Conservation (phyloP, 2,329 filamentous ascomycete genomes). For the Talaromyces verruculosus region DNA sequence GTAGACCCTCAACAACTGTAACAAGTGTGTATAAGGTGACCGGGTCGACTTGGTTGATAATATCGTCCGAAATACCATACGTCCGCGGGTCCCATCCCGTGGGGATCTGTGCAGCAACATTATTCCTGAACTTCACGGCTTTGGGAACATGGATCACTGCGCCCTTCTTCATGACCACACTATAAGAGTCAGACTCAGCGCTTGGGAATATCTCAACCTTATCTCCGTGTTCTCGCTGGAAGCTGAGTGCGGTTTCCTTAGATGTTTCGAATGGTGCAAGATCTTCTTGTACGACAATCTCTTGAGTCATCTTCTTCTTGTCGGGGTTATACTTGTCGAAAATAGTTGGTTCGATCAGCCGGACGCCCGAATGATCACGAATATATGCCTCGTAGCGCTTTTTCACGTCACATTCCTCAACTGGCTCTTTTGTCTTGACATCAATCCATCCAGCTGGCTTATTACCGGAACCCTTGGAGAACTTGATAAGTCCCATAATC, state of each 20-base stretch:
- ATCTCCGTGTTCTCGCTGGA: conserved; percentile 92
- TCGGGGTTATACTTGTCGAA: conserved; percentile 94
- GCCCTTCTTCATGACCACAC: conserved; percentile 90
- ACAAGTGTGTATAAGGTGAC: conserved; percentile 94
- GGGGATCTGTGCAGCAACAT: conserved; percentile 91
- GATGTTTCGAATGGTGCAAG: conserved; percentile 95
- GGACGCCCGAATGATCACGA: conserved; percentile 93
- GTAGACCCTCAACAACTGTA: conserved; percentile 83
- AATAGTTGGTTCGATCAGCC: conserved; percentile 93
- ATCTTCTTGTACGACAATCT: conserved; percentile 95
- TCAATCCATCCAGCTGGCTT: conserved; percentile 80
- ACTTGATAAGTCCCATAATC: conserved; percentile 99
- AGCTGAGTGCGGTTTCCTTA: conserved; percentile 95
- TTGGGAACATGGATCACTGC: conserved; percentile 94
- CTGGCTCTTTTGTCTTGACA: conserved; percentile 85
- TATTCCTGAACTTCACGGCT: conserved; percentile 91
- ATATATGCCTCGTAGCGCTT: conserved; percentile 95
- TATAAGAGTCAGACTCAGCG: conserved; percentile 87
- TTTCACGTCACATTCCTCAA: conserved; percentile 98
- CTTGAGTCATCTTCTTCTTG: conserved; percentile 97
- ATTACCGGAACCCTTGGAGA: conserved; percentile 79
- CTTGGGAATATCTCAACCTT: conserved; percentile 98
- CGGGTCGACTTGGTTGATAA: conserved; percentile 94
- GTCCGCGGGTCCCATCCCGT: conserved; percentile 96
- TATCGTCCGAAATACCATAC: conserved; percentile 95